Percentiles rank a stretch among this genome's conserved stretches.
These are phyloP conservation scores for Colletotrichum higginsianum DNA, from an alignment of 2,329 filamentous ascomycete genomes.

Conservation along the genomic window DNA sequence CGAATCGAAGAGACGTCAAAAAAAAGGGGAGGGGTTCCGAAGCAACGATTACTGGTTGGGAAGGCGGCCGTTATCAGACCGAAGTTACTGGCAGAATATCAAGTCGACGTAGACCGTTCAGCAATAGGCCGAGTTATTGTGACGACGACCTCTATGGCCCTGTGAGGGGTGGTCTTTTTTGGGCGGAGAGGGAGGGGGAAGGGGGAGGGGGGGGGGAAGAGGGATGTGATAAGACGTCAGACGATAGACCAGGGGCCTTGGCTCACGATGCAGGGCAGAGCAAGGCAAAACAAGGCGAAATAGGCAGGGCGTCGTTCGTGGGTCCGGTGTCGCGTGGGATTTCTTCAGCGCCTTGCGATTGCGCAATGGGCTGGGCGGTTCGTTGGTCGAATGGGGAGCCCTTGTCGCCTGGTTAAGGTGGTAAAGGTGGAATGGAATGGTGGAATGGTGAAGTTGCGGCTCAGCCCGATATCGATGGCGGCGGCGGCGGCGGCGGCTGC, in stretches of 20 bases:
- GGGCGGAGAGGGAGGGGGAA: neutral
- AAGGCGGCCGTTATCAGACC: neutral
- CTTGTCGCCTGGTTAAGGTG: slow-evolving; percentile 1
- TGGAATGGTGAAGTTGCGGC: slow-evolving; percentile 27
- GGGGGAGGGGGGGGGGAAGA: neutral
- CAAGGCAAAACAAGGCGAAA: slow-evolving; percentile 23
- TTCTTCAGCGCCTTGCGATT: slow-evolving; percentile 33
- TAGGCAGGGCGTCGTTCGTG: neutral
- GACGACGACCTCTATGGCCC: slow-evolving; percentile 1
- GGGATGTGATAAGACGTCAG: slow-evolving; percentile 16
- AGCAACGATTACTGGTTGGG: neutral
- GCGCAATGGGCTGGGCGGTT: slow-evolving; percentile 36
- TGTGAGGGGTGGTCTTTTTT: slow-evolving; percentile 3
- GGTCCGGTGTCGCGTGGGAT: slow-evolving; percentile 6
- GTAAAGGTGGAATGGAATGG: slow-evolving; percentile 9
- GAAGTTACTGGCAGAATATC: neutral
- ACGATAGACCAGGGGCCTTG: neutral
- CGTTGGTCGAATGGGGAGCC: slow-evolving; percentile 12
- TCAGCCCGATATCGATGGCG: slow-evolving; percentile 33
- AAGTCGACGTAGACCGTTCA: neutral
- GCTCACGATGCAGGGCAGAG: slow-evolving; percentile 22
- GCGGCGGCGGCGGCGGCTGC: slow-evolving; percentile 15
- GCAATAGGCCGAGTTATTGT: neutral
- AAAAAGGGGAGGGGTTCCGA: neutral
- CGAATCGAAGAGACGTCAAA: neutral